Evolutionary conservation across 352 stramenopile genomes (phyloP), one percentile per base, ranked within the genome.

Genomic region (Phytophthora cryptogea): DNA sequence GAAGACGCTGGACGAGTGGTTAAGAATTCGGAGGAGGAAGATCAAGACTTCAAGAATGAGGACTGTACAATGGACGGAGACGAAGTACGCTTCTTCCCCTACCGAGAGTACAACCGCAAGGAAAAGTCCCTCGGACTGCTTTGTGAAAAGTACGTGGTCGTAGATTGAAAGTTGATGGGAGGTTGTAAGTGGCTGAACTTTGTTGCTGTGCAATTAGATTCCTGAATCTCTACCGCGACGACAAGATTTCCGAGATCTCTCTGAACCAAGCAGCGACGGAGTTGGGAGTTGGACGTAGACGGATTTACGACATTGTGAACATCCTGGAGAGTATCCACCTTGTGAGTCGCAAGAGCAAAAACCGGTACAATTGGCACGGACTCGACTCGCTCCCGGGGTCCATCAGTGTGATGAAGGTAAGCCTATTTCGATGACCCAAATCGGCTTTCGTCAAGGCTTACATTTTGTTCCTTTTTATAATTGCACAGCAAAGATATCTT

Each of bases 241-340:
- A 89, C 55, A 59, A 82, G 45, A 82, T 92, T 42, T 50, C 77
- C 0, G 86, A 95, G 60, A 88, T 95, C 49, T 93, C 82, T 59
- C 57, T 95, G 1, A 83, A 93, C 36, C 66, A 70, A 54, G 83
- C 84, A 11, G 86, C 86, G 0, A 65, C 70, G 0, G 75, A 92
- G 53, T 66, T 95, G 1, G 76, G 88, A 2, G 95, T 99, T 0
- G 95, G 98, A 67, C 82, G 96, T 39, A 80, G 96, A 36, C 78
- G 96, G 14, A 98, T 99, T 49, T 99, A 99, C 67, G 96, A 99
- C 71, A 97, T 99, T 39, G 94, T 99, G 44, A 99, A 99, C 68
- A 99, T 99, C 69, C 78, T 99, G 27, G 96, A 99, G 67, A 96
- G 88, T 46, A 90, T 99, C 36, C 80, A 94, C 30, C 88, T 99